Percentiles rank a stretch among this genome's conserved stretches.
phyloP scores from a whole-genome alignment of 225 moss, liverwort and hornwort genomes.

The Straminergon stramineum region DNA sequence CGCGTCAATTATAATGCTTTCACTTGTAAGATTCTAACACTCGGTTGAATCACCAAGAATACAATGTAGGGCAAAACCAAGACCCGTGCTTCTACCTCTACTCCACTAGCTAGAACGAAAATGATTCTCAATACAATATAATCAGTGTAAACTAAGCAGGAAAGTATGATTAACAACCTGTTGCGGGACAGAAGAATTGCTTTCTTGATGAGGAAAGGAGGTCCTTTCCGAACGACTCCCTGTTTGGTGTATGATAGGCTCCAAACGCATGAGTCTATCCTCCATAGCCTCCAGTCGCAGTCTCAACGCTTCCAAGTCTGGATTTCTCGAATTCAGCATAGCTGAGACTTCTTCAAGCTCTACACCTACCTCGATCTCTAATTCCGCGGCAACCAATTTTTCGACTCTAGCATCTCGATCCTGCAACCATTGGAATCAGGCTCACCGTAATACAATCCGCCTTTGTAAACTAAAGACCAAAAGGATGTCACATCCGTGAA shows the following conservation, averaged over 20 bases:
- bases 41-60: not conserved
- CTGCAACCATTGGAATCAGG: not conserved
- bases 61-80: not conserved
- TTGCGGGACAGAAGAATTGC: not conserved
- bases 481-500: not conserved
- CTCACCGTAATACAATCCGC: not conserved
- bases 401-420: conserved; percentile 14
- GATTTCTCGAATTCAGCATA: conserved; percentile 10
- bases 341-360: conserved; percentile 36
- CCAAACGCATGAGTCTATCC: conserved; percentile 13
- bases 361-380: conserved; percentile 23
- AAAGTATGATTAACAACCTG: conserved; percentile 8
- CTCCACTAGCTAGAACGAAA: not conserved
- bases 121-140: not conserved
- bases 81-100: not conserved
- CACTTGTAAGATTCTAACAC: not conserved
- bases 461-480: not conserved
- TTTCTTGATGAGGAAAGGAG: not conserved
- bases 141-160: not conserved
- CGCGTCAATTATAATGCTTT: not conserved
- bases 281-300: conserved; percentile 25
- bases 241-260: conserved; percentile 1
- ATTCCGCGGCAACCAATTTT: conserved; percentile 15
- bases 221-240: not conserved
- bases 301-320: conserved; percentile 14